Evolutionary conservation across 2,329 filamentous ascomycete species (phyloP), one percentile per base, ranked within the genome.

Genomic region (Lasiodiplodia citricola): DNA sequence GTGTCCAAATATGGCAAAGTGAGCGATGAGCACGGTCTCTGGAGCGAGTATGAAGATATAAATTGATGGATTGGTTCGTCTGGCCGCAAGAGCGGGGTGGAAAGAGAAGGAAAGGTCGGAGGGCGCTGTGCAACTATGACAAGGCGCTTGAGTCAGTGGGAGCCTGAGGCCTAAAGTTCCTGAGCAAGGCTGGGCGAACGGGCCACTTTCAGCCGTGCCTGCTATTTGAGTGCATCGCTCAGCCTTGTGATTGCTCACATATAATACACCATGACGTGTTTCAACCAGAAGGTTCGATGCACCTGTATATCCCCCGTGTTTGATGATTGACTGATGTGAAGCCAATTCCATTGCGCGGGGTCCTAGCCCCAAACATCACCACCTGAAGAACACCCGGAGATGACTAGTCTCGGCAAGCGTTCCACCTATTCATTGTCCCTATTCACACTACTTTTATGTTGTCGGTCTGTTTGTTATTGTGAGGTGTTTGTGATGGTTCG

Each of bases 181-280:
- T 60, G 56, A 60, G 13, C 51, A 54, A 18, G 23, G 51, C 28
- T 54, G 41, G 44, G 51, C 51, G 51, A 54, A 54, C 51, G 16
- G 51, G 51, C 51, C 51, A 28, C 51, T 18, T 8, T 18, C 25
- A 54, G 51, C 51, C 51, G 28, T 31, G 51, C 13, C 44, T 2
- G 6, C 18, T 16, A 7, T 8, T 21, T 47, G 18, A 47, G 18
- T 50, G 44, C 44, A 18, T 10, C 31, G 8, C 31, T 3, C 51
- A 6, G 51, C 13, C 18, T 54, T 31, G 51, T 47, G 44, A 47
- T 11, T 47, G 44, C 18, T 47, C 44, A 47, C 44, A 7, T 47
- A 6, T 21, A 7, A 8, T 21, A 21, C n/a, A n/a, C 18, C 2
- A 47, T 47, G 44, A 47, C 44, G 44, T 47, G 44, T 47, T n/a